These are phyloP conservation scores for Acidomyces sp. DNA, from an alignment of 495 filamentous ascomycete species.

Conservation along the genomic window DNA sequence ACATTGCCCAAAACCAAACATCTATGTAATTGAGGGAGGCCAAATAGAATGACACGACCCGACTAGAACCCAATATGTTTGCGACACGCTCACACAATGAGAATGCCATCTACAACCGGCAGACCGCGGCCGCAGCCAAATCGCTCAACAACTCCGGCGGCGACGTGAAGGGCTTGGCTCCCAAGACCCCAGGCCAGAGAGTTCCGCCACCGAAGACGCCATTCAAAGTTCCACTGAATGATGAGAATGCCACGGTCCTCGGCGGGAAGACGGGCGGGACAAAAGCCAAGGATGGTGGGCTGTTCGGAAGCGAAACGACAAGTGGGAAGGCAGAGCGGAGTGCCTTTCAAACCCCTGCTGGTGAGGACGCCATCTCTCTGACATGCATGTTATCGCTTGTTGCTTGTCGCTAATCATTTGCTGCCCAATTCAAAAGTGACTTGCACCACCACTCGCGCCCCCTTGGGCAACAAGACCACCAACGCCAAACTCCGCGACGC, in stretches of 20 bases:
- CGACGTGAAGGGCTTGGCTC: constrained; percentile 44
- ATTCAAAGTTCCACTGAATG: constrained; percentile 67
- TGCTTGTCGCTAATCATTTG: no score
- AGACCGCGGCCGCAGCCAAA: constrained; percentile 64
- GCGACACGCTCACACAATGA: constrained; percentile 72
- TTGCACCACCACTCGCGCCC: no score
- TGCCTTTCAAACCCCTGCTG: constrained; percentile 71
- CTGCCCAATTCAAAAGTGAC: no score
- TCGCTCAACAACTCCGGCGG: constrained; percentile 67
- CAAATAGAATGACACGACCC: no score
- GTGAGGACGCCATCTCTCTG: no score
- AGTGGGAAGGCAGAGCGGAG: constrained; percentile 40
- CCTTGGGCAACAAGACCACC: constrained; percentile 85
- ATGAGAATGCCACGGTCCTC: constrained; percentile 65
- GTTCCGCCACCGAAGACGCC: constrained; percentile 67
- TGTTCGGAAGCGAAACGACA: constrained; percentile 29
- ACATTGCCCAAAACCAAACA: no score
- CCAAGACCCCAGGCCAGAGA: constrained; percentile 68
- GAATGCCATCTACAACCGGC: constrained; percentile 66
- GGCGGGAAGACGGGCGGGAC: constrained; percentile 45
- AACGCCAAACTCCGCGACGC: constrained; percentile 93
- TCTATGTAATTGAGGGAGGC: no score
- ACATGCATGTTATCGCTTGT: no score
- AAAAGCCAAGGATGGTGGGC: constrained; percentile 47
- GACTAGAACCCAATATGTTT: constrained; percentile 46